A percentile compares a stretch with the other conserved stretches of the same genome.
These are phyloP conservation scores for Microcyclospora tardicrescens DNA, from an alignment of 2,329 filamentous ascomycete species.

Conservation along the genomic window DNA sequence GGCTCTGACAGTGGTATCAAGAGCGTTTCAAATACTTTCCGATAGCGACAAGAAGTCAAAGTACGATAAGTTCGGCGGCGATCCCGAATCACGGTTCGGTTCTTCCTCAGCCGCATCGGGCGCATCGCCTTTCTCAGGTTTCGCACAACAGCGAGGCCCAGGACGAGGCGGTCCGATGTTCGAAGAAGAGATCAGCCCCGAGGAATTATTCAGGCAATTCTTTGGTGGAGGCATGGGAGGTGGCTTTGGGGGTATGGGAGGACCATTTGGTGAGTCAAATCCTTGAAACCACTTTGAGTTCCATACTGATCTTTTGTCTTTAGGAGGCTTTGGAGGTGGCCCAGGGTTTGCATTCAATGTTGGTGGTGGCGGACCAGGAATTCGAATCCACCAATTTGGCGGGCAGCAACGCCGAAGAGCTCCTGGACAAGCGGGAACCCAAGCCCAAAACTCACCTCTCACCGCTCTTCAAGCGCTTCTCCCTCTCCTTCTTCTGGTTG, in stretches of 20 bases:
- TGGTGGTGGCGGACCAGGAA: conserved; percentile 67
- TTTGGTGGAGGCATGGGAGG: conserved; percentile 64
- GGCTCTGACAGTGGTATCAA: conserved; percentile 55
- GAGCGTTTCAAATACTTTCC: conserved; percentile 83
- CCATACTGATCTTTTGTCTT: no score
- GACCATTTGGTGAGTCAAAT: conserved; percentile 17
- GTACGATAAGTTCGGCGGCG: conserved; percentile 79
- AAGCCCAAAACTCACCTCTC: conserved; percentile 38
- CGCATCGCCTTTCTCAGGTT: conserved; percentile 52
- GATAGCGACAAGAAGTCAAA: conserved; percentile 86
- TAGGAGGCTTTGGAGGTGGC: conserved; percentile 41
- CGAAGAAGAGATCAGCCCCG: conserved; percentile 85
- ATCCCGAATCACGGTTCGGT: conserved; percentile 79
- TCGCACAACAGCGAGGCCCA: conserved; percentile 37
- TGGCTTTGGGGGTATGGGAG: conserved; percentile 42
- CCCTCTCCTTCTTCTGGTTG: conserved; percentile 71
- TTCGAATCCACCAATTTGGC: conserved; percentile 92
- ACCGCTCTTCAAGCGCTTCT: conserved; percentile 40
- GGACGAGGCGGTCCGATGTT: conserved; percentile 45
- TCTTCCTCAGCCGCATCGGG: conserved; percentile 39
- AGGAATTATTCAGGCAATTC: conserved; percentile 95
- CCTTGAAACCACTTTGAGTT: no score
- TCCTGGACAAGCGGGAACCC: conserved; percentile 44
- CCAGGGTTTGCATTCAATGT: conserved; percentile 93
- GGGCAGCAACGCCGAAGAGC: conserved; percentile 63